A percentile compares a stretch with the other conserved stretches of the same genome.
phyloP scores from a whole-genome alignment of 495 filamentous ascomycete genomes.

The Aspergillus ostianus region DNA sequence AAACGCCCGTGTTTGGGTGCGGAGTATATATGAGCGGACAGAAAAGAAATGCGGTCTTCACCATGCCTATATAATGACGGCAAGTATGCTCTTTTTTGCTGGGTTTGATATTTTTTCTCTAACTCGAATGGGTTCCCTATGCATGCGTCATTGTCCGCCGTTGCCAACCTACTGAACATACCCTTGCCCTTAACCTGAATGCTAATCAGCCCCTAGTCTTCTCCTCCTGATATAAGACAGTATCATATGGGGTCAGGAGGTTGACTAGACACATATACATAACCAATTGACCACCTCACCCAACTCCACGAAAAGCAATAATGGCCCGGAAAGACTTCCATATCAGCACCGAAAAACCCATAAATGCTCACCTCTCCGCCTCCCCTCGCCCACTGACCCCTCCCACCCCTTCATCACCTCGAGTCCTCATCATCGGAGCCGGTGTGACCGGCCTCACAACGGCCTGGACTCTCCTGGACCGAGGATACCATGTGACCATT shows the following conservation, averaged over 20 bases:
- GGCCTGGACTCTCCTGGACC: constrained; percentile 49
- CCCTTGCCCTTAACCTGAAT: background rate
- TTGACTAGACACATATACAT: background rate
- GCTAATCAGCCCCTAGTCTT: background rate
- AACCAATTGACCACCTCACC: background rate
- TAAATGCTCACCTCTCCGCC: background rate
- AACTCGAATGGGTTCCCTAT: background rate
- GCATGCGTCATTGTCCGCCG: background rate
- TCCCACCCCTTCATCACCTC: constrained; percentile 1
- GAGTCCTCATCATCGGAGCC: constrained; percentile 42
- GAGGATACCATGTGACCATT: constrained; percentile 49
- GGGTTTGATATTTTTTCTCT: background rate
- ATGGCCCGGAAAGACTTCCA: background rate
- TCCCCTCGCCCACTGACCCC: background rate
- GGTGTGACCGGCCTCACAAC: constrained; percentile 45
- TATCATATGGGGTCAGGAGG: background rate
- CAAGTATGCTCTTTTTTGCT: background rate
- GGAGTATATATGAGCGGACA: background rate
- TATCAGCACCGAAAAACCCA: background rate
- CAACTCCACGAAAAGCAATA: background rate
- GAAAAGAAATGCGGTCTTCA: background rate
- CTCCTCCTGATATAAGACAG: background rate
- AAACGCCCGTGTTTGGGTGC: background rate
- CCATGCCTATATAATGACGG: background rate
- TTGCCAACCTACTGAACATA: background rate